Evolutionary conservation across 257 asterid genomes (phyloP).

Genomic region (Fraxinus anomala): DNA sequence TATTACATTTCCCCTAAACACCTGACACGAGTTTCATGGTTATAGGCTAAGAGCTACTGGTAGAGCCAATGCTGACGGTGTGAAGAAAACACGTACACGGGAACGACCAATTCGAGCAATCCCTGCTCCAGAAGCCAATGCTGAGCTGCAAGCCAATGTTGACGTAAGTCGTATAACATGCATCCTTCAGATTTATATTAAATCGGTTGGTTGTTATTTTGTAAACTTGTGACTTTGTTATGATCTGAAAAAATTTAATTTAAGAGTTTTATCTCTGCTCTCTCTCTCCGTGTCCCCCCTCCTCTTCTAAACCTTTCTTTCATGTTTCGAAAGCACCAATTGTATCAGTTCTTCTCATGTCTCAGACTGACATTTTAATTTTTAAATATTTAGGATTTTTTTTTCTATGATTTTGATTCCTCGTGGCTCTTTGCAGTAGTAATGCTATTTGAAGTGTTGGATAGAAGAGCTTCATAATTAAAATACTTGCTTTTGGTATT

Average conservation of each 20-base stretch:
- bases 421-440: neutral
- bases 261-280: neutral
- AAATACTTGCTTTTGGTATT: neutral
- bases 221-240: neutral
- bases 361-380: neutral
- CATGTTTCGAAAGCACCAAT: neutral
- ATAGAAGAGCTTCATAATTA: neutral
- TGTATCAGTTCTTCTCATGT: neutral
- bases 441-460: neutral
- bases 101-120: constrained; percentile 60
- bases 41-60: constrained; percentile 69
- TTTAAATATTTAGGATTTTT: neutral
- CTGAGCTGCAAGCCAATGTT: constrained; percentile 78
- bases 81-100: constrained; percentile 64
- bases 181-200: constrained; percentile 8
- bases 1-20: neutral
- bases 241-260: neutral
- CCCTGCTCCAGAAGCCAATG: constrained; percentile 88
- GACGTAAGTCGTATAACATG: constrained; percentile 52
- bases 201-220: neutral
- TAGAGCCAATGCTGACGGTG: constrained; percentile 57
- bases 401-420: neutral
- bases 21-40: constrained; percentile 23
- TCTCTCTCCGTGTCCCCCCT: neutral
- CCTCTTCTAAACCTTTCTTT: neutral